Evolutionary conservation across 129 eudicot genomes (phyloP).

Genomic region (Scalesia atractyloides): DNA sequence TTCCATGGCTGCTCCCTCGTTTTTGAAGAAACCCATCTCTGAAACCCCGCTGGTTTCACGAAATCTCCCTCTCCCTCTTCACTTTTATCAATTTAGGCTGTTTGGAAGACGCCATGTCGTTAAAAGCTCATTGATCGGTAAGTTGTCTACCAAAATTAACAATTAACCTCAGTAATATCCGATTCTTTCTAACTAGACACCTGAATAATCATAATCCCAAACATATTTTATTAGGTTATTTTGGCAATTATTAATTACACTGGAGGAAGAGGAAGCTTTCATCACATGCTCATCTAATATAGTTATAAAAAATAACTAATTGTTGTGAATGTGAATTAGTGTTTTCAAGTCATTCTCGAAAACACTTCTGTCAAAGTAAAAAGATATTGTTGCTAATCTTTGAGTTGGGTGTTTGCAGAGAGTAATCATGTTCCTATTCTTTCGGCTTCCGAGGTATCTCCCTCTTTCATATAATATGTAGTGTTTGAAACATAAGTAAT

Average conservation of each 20-base stretch:
- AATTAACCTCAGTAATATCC: too few species aligned
- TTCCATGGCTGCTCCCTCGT: conserved; percentile 45
- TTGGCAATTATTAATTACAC: too few species aligned
- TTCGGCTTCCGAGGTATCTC: conserved; percentile 71
- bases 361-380: too few species aligned
- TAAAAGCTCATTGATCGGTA: conserved; percentile 44
- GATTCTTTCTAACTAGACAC: too few species aligned
- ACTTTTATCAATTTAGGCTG: conserved; percentile 11
- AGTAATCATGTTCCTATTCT: conserved; percentile 61
- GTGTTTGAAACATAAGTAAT: neutral
- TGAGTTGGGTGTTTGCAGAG: conserved; percentile 38
- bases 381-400: neutral
- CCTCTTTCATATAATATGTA: neutral
- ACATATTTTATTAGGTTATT: too few species aligned
- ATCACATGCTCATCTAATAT: too few species aligned
- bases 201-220: too few species aligned
- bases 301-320: too few species aligned
- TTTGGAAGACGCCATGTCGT: conserved; percentile 29
- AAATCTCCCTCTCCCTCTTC: conserved; percentile 28
- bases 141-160: neutral
- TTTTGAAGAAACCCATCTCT: conserved; percentile 25
- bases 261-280: too few species aligned
- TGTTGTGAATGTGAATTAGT: too few species aligned
- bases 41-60: conserved; percentile 32
- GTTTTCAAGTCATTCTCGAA: too few species aligned